A percentile compares a stretch with the other conserved stretches of the same genome.
Conservation (phyloP, 441 rosid species). For the Erodium moschatum region DNA sequence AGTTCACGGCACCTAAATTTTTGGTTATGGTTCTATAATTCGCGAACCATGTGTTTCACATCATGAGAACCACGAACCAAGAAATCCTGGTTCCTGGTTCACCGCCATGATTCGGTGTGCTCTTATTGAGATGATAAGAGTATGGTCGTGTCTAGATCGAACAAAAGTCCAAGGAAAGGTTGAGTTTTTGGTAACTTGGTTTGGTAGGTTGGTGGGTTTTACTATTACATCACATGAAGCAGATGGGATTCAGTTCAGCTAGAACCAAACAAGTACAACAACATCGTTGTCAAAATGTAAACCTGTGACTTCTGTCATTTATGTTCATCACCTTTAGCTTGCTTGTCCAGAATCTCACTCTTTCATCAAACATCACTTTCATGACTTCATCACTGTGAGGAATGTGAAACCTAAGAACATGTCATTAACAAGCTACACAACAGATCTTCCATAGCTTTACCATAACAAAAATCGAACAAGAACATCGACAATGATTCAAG, state of each 20-base stretch:
- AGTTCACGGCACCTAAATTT: no score
- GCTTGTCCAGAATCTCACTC: neutral
- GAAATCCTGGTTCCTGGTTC: no score
- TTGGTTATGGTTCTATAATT: no score
- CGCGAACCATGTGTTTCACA: no score
- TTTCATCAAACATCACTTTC: conserved; percentile 2
- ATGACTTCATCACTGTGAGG: neutral
- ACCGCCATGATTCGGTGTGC: no score
- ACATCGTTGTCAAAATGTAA: neutral
- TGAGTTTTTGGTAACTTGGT: neutral
- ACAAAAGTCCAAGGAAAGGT: neutral
- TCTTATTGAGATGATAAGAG: no score
- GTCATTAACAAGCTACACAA: neutral
- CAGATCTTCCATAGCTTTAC: neutral
- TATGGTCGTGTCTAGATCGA: no score
- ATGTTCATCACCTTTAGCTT: neutral
- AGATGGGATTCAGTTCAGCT: conserved; percentile 2
- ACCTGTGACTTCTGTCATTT: conserved; percentile 3
- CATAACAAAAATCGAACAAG: neutral
- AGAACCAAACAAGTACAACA: neutral
- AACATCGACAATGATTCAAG: neutral
- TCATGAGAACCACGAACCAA: no score
- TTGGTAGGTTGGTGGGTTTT: neutral
- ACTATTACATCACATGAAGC: neutral
- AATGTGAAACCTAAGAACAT: conserved; percentile 3